These are phyloP conservation scores for Jatropha multifida DNA, from an alignment of 441 rosid species.

Conservation along the genomic window DNA sequence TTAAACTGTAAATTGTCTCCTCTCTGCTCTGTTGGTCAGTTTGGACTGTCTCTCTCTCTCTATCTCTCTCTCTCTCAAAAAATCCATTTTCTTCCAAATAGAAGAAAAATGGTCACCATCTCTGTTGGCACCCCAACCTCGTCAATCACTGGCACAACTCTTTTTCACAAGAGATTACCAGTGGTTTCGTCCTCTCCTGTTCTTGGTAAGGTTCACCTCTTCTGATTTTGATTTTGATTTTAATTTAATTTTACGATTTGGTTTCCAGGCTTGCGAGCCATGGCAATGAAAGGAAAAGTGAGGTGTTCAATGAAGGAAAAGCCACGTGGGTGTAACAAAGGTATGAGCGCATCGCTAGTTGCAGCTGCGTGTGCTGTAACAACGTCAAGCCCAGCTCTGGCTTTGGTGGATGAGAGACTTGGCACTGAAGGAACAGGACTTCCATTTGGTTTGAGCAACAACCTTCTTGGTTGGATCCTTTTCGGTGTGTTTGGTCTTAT, in stretches of 20 bases:
- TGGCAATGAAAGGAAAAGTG: conserved; percentile 56
- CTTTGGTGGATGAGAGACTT: conserved; percentile 85
- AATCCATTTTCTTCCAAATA: conserved; percentile 2
- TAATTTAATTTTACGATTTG: not conserved
- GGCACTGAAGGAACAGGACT: conserved; percentile 85
- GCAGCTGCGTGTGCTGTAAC: conserved; percentile 56
- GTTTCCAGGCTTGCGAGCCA: conserved; percentile 57
- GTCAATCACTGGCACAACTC: conserved; percentile 41
- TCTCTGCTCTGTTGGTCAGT: not conserved
- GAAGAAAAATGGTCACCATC: conserved; percentile 43
- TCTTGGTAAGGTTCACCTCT: conserved; percentile 45
- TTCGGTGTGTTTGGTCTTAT: conserved; percentile 87
- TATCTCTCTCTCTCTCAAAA: no score
- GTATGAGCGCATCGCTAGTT: conserved; percentile 43
- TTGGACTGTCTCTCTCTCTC: not conserved
- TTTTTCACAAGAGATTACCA: conserved; percentile 39
- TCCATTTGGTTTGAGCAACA: conserved; percentile 91
- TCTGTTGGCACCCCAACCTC: conserved; percentile 45
- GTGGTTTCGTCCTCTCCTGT: conserved; percentile 45
- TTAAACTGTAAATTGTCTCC: not conserved
- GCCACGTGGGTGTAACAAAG: conserved; percentile 31
- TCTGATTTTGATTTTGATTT: no score
- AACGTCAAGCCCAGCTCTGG: conserved; percentile 65
- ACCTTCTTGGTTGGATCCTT: conserved; percentile 87
- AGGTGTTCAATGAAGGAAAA: conserved; percentile 50